Evolutionary conservation across 208 protist genomes (phyloP).

Genomic region (Trypanosomatidae sp.): DNA sequence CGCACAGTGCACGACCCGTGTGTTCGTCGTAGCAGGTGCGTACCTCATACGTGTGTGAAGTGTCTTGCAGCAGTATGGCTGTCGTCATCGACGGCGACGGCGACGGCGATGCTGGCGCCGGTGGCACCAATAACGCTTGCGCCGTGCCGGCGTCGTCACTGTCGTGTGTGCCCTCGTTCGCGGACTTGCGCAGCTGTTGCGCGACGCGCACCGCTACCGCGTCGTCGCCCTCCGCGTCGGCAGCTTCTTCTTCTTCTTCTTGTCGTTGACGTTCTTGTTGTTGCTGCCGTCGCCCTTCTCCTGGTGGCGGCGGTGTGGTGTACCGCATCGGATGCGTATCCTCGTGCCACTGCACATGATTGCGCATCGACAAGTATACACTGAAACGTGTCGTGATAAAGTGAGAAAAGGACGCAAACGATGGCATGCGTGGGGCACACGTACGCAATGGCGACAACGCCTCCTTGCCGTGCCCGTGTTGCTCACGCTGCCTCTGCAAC

Average conservation of each 20-base stretch:
- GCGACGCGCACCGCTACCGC: neutral
- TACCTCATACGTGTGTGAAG: conserved; percentile 16
- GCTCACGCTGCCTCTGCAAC: neutral
- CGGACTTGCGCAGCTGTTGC: neutral
- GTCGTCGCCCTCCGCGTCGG: neutral
- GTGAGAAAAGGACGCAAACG: conserved; percentile 43
- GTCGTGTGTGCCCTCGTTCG: neutral
- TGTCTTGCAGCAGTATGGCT: conserved; percentile 38
- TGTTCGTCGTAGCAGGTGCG: conserved; percentile 35
- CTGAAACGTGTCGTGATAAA: conserved; percentile 66
- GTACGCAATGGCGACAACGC: neutral
- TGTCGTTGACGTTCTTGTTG: neutral
- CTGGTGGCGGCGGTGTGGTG: neutral
- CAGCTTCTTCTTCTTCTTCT: neutral
- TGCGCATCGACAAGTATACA: conserved; percentile 23
- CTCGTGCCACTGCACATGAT: conserved; percentile 20
- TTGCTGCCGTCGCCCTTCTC: neutral
- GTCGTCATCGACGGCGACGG: conserved; percentile 20
- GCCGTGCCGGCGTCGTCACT: too few species aligned
- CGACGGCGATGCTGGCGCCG: conserved; percentile 8
- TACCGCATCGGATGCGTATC: neutral
- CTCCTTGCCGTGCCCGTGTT: neutral
- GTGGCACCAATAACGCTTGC: too few species aligned
- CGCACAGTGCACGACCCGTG: conserved; percentile 30
- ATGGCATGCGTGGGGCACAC: conserved; percentile 9